phyloP scores from a whole-genome alignment of 352 stramenopile species.

The Albugo candida region DNA sequence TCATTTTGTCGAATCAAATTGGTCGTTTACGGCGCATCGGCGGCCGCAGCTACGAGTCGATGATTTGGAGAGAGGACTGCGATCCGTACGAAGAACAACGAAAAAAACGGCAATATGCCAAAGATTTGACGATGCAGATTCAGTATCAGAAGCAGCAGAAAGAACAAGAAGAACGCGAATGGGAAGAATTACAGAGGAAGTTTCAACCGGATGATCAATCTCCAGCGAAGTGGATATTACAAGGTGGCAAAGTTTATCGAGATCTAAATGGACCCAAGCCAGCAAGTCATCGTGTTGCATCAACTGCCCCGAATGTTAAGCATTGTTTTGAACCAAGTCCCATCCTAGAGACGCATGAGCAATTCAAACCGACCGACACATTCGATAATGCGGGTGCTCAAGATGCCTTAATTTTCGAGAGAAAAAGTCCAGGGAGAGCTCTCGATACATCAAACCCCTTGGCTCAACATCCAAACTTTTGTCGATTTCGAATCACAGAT shows the following conservation, averaged over 20 bases:
- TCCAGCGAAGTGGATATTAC: constrained; percentile 48
- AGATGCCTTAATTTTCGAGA: background rate
- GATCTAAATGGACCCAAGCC: constrained; percentile 4
- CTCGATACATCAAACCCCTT: constrained; percentile 1
- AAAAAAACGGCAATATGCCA: constrained; percentile 39
- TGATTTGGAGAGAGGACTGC: constrained; percentile 35
- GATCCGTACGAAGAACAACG: constrained; percentile 15
- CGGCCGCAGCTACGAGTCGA: constrained; percentile 1
- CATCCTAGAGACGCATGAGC: constrained; percentile 5
- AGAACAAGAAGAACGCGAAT: constrained; percentile 30
- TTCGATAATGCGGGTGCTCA: background rate
- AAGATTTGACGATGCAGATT: constrained; percentile 37
- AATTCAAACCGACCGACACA: background rate
- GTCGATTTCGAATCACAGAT: constrained; percentile 38
- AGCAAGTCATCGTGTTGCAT: background rate
- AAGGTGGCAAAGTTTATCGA: constrained; percentile 22
- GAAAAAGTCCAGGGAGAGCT: constrained; percentile 8
- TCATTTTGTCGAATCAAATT: too few relatives aligned
- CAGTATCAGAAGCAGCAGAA: background rate
- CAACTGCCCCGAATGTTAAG: background rate
- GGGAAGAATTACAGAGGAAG: constrained; percentile 44
- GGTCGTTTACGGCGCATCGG: background rate
- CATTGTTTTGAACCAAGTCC: background rate
- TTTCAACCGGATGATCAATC: constrained; percentile 21
- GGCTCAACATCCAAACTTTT: constrained; percentile 13